Conservation (phyloP, 768 basidiomycete species). For the Boletus subparvulus region DNA sequence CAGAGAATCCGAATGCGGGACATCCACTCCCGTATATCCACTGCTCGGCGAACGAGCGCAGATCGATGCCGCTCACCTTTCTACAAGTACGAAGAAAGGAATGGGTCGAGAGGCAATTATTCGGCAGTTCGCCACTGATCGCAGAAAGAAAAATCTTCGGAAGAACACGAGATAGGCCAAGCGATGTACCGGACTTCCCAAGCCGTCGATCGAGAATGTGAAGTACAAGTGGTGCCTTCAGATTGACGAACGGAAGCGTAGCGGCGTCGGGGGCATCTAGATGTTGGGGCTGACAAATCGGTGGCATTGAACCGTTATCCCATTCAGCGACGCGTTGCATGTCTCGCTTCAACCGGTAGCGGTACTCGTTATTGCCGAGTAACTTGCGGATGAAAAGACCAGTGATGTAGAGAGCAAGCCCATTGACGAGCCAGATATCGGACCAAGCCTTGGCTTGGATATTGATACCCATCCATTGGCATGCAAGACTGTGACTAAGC, state of each 20-base stretch:
- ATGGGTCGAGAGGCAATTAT: constrained; percentile 85
- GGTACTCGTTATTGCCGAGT: constrained; percentile 95
- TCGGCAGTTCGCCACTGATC: constrained; percentile 83
- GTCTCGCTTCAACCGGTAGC: constrained; percentile 93
- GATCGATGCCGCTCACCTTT: constrained; percentile 90
- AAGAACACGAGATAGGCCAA: constrained; percentile 90
- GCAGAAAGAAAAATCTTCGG: constrained; percentile 95
- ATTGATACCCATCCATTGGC: constrained; percentile 97
- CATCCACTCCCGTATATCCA: constrained; percentile 99
- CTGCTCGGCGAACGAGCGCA: constrained; percentile 91
- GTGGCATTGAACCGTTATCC: constrained; percentile 87
- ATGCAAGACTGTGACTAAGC: constrained; percentile 85
- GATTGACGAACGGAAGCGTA: constrained; percentile 82
- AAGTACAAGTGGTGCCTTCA: constrained; percentile 94
- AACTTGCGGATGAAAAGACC: constrained; percentile 83
- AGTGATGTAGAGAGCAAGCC: constrained; percentile 86
- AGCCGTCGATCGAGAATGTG: constrained; percentile 93
- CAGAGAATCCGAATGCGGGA: constrained; percentile 85
- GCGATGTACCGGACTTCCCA: constrained; percentile 91
- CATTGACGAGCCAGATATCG: constrained; percentile 97
- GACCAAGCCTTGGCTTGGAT: constrained; percentile 92
- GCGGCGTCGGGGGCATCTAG: constrained; percentile 82
- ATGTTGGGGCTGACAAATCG: constrained; percentile 88
- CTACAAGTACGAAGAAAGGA: constrained; percentile 88
- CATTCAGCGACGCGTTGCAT: constrained; percentile 88